Percentiles rank a stretch among this genome's conserved stretches.
Evolutionary conservation across 108 stramenopile genomes (phyloP).

Genomic region (Cyclotella cryptica): DNA sequence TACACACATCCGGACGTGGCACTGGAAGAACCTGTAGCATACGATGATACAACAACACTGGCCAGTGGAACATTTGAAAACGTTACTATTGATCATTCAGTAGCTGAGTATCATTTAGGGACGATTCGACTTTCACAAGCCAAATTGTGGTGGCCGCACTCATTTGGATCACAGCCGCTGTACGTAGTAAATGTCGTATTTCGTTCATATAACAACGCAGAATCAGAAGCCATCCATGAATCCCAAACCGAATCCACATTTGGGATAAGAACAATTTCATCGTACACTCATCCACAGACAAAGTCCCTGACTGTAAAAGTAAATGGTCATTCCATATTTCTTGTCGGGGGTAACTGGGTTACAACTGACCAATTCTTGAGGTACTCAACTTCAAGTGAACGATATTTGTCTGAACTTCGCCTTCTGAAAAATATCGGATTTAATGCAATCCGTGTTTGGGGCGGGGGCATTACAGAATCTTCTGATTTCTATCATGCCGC

Average conservation of each 20-base stretch:
- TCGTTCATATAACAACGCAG: slow-evolving; percentile 16
- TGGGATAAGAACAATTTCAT: slow-evolving; percentile 53
- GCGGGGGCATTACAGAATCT: slow-evolving; percentile 74
- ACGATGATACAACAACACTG: background rate
- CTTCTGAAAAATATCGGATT: slow-evolving; percentile 50
- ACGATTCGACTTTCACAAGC: slow-evolving; percentile 12
- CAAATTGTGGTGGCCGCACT: slow-evolving; percentile 65
- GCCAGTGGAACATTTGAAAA: slow-evolving; percentile 36
- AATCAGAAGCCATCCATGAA: slow-evolving; percentile 8
- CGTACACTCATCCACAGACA: slow-evolving; percentile 36
- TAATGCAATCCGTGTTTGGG: slow-evolving; percentile 78
- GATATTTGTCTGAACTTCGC: slow-evolving; percentile 49
- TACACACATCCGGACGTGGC: background rate
- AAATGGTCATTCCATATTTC: slow-evolving; percentile 59
- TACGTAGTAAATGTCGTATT: slow-evolving; percentile 32
- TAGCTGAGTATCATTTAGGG: slow-evolving; percentile 16
- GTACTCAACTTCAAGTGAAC: slow-evolving; percentile 33
- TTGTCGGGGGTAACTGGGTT: slow-evolving; percentile 70
- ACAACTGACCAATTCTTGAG: slow-evolving; percentile 58
- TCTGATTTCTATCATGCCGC: slow-evolving; percentile 71
- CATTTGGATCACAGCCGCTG: slow-evolving; percentile 38
- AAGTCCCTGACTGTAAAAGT: slow-evolving; percentile 42
- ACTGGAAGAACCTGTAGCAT: background rate
- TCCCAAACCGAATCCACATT: slow-evolving; percentile 26
- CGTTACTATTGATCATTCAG: slow-evolving; percentile 15